phyloP scores from a whole-genome alignment of 2,329 filamentous ascomycete species.

The Cladosporium sphaerospermum region DNA sequence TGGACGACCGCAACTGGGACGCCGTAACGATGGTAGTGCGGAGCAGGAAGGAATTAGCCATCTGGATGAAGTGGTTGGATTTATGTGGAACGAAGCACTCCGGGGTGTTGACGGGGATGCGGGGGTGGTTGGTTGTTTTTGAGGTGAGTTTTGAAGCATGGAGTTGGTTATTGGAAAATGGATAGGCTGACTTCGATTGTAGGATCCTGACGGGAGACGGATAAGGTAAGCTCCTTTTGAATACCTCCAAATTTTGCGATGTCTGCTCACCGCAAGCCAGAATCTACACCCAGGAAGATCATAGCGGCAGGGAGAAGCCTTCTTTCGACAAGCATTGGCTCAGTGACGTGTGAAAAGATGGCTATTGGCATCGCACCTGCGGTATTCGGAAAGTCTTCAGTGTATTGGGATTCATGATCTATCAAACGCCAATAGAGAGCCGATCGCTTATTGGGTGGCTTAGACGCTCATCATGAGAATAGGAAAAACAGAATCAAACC shows the following conservation, averaged over 20 bases:
- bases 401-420: not conserved
- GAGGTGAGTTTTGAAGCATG: not conserved
- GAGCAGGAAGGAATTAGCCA: not conserved
- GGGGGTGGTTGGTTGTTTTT: constrained; percentile 10
- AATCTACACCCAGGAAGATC: constrained; percentile 6
- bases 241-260: not conserved
- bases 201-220: constrained; percentile 6
- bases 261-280: not conserved
- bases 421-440: not conserved
- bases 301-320: constrained; percentile 7
- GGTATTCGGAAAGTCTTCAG: too few relatives aligned
- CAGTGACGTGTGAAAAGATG: not conserved
- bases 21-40: constrained; percentile 5
- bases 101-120: constrained; percentile 4
- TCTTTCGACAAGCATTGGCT: constrained; percentile 6
- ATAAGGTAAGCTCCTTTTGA: not conserved
- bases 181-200: not conserved
- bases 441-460: not conserved
- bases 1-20: constrained; percentile 9
- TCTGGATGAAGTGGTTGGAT: constrained; percentile 5
- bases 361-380: not conserved
- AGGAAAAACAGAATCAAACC: not conserved
- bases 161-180: too few relatives aligned
- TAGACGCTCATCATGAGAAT: not conserved
- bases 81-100: constrained; percentile 8